Base-by-base conservation (phyloP, 169 alveolate species). In the Babesia bigemina region DNA sequence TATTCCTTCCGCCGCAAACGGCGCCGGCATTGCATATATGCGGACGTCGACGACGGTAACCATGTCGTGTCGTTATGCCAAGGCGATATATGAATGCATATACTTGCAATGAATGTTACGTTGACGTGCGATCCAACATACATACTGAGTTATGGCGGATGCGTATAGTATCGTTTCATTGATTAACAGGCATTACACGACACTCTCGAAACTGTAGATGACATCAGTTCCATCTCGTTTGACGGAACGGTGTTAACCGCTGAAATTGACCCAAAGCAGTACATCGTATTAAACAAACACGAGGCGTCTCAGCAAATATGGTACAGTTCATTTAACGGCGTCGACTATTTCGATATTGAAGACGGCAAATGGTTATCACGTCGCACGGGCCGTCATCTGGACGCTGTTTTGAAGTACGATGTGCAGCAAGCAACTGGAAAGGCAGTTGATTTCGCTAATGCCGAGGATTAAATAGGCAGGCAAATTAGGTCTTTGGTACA, bases 301-400 rank as follows among this genome's bases (percentile, higher is more conserved):
- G 88, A 81, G 29, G 83, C 88, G 3, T 81, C 88, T 9, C 84
- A 81, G 39, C 75, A 81, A 47, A 61, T 81, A 21, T 81, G 88
- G 88, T 81, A 81, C 44, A 69, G 83, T 45, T 81, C 88, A 2
- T 81, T 73, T 44, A 49, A 48, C 44, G 87, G 88, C 21, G 79
- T 81, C 16, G 88, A 81, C 70, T 81, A 81, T 36, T 81, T 81
- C 63, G 62, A 67, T 47, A 26, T 16, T 13, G 69, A 55, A 22
- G 69, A 49, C 57, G 79, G 70, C 44, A 81, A 72, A 49, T 81
- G 88, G 88, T 19, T 65, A 21, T 81, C 88, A 0, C 47, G 48
- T 22, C 72, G 85, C 36, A 62, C 67, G 39, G 88, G 88, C 70
- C 67, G 76, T 21, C 66, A 71, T 6, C 65, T 76, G 42, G 28